phyloP scores from a whole-genome alignment of 371 early-diverging fungal species.

The Apophysomyces variabilis region DNA sequence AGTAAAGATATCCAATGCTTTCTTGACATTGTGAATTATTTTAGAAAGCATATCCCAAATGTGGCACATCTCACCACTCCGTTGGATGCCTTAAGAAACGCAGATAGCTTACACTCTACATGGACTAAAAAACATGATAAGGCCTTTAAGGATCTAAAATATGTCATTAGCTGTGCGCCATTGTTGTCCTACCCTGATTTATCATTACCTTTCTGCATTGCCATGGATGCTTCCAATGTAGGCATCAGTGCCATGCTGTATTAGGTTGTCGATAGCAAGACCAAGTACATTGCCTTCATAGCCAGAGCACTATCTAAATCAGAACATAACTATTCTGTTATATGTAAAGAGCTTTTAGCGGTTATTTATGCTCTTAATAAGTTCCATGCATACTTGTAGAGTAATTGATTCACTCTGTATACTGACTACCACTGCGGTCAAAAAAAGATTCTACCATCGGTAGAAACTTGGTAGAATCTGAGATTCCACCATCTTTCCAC shows the following conservation, averaged over 20 bases:
- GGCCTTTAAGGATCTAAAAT: neutral
- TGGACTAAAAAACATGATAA: too few relatives aligned
- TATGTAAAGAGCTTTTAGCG: neutral
- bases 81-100: too few relatives aligned
- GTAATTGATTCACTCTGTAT: slow-evolving; percentile 22
- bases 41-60: slow-evolving; percentile 11
- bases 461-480: too few relatives aligned
- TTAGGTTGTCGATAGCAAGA: slow-evolving; percentile 12
- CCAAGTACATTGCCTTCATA: slow-evolving; percentile 19
- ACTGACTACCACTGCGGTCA: slow-evolving; percentile 17
- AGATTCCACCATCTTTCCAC: accelerated
- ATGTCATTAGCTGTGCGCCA: neutral
- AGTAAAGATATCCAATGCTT: slow-evolving; percentile 22
- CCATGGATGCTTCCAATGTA: slow-evolving; percentile 40
- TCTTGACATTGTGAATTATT: slow-evolving; percentile 31
- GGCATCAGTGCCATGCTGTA: slow-evolving; percentile 38
- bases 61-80: too few relatives aligned
- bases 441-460: too few relatives aligned
- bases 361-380: slow-evolving; percentile 15
- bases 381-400: slow-evolving; percentile 41
- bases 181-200: slow-evolving; percentile 22
- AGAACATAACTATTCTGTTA: slow-evolving; percentile 10
- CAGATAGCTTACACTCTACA: too few relatives aligned
- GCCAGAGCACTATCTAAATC: slow-evolving; percentile 1
- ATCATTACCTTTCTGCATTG: slow-evolving; percentile 25